phyloP scores from a whole-genome alignment of 108 stramenopile species.

The Cyclostephanos invisitatus region DNA sequence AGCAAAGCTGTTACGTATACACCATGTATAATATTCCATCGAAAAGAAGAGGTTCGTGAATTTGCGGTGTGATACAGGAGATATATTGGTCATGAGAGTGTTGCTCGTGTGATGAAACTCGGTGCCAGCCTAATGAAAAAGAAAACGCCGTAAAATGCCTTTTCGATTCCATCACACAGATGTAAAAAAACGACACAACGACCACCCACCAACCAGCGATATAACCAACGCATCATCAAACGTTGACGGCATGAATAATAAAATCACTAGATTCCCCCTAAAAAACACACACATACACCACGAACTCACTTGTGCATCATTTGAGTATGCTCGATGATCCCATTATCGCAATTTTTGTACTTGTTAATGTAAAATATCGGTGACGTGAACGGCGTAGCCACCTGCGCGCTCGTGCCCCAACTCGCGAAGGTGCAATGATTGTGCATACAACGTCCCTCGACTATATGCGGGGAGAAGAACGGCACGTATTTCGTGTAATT shows the following conservation, averaged over 20 bases:
- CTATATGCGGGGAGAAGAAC: slow-evolving; percentile 17
- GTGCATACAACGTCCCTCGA: slow-evolving; percentile 2
- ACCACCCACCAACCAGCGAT: too few relatives aligned
- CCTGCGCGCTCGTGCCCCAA: slow-evolving; percentile 31
- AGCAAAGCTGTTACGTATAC: slow-evolving; percentile 5
- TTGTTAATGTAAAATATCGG: slow-evolving; percentile 28
- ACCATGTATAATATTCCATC: background rate
- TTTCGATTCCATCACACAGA: background rate
- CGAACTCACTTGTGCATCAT: slow-evolving; percentile 33
- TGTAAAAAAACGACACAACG: too few relatives aligned
- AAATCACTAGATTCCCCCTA: too few relatives aligned
- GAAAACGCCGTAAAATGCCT: background rate
- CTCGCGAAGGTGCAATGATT: slow-evolving; percentile 21
- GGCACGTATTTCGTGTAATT: slow-evolving; percentile 4
- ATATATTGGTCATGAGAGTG: background rate
- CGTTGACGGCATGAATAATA: too few relatives aligned
- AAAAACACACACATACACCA: background rate
- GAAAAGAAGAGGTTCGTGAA: background rate
- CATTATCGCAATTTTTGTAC: slow-evolving; percentile 27
- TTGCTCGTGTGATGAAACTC: too few relatives aligned
- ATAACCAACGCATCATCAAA: too few relatives aligned
- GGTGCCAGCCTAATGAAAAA: too few relatives aligned
- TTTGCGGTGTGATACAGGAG: background rate
- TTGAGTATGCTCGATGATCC: slow-evolving; percentile 32
- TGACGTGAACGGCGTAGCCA: slow-evolving; percentile 10